A percentile compares a stretch with the other conserved stretches of the same genome.
phyloP scores from a whole-genome alignment of 2,329 filamentous ascomycete species.

The Fusarium chlamydosporum region DNA sequence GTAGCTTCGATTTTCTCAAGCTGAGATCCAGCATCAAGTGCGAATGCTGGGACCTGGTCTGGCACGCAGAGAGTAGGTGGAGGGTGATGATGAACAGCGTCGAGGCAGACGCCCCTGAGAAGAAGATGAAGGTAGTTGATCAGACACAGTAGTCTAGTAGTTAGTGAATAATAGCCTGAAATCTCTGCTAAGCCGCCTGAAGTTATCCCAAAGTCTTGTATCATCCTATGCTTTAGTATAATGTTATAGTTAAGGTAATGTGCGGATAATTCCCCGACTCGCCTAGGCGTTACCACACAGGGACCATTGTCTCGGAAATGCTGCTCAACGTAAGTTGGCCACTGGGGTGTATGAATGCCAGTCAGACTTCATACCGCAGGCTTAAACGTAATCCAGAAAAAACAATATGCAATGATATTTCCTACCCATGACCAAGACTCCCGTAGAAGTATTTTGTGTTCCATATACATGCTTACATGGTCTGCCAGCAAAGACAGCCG shows the following conservation, averaged over 20 bases:
- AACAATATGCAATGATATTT: conserved; percentile 49
- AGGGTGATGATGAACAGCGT: conserved; percentile 30
- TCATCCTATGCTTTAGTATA: too few species aligned
- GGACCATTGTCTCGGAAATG: neutral
- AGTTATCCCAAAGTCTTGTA: too few species aligned
- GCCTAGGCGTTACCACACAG: neutral
- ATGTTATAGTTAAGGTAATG: too few species aligned
- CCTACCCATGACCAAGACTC: conserved; percentile 50
- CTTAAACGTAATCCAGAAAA: conserved; percentile 23
- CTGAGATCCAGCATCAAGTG: conserved; percentile 40
- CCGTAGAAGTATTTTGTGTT: conserved; percentile 44
- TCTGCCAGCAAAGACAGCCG: conserved; percentile 40
- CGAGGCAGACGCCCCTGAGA: too few species aligned
- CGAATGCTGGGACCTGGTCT: conserved; percentile 4
- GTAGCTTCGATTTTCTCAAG: conserved; percentile 38
- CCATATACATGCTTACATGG: conserved; percentile 48
- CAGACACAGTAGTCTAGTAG: conserved; percentile 12
- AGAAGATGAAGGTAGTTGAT: too few species aligned
- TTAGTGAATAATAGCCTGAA: neutral
- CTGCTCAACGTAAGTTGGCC: neutral
- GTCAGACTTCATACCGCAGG: neutral
- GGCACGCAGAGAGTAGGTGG: neutral
- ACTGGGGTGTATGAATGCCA: neutral
- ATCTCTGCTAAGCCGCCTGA: too few species aligned
- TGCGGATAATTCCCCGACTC: too few species aligned